Evolutionary conservation across 1,284 basidiomycete species (phyloP).

Genomic region (Malassezia psittaci): DNA sequence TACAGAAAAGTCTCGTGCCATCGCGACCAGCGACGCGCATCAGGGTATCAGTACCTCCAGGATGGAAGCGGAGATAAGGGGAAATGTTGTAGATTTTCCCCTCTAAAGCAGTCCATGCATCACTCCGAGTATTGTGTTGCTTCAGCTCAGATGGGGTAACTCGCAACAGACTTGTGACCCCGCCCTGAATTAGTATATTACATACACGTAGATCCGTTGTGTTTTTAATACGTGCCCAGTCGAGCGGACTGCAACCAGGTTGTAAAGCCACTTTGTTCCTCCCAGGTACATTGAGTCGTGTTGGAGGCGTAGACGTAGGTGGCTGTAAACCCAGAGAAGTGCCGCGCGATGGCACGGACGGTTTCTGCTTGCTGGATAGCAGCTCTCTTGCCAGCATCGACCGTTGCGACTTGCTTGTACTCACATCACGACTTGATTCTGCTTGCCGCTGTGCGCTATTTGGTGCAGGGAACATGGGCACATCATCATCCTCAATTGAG

Average conservation of each 20-base stretch:
- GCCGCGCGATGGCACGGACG: neutral
- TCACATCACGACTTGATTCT: neutral
- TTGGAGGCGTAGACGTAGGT: neutral
- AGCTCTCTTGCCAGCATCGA: no score
- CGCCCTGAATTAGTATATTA: constrained; percentile 15
- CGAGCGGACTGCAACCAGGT: constrained; percentile 81
- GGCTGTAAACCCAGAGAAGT: neutral
- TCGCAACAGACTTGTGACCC: constrained; percentile 51
- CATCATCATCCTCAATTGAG: constrained; percentile 51
- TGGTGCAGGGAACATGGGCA: constrained; percentile 72
- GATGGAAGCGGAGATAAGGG: constrained; percentile 80
- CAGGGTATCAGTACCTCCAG: constrained; percentile 82
- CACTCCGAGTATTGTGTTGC: constrained; percentile 67
- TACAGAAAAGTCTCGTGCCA: constrained; percentile 85
- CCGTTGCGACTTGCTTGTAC: neutral
- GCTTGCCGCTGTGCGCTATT: constrained; percentile 64
- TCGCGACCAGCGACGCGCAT: constrained; percentile 94
- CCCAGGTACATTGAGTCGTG: neutral
- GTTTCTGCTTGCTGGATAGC: neutral
- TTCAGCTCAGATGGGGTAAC: constrained; percentile 76
- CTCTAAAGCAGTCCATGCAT: constrained; percentile 85
- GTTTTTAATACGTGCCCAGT: constrained; percentile 78
- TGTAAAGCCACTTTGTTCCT: constrained; percentile 68
- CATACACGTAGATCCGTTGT: constrained; percentile 50
- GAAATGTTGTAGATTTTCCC: constrained; percentile 97